A percentile compares a stretch with the other conserved stretches of the same genome.
These are phyloP conservation scores for Panus rudis DNA, from an alignment of 768 basidiomycete species.

Conservation along the genomic window DNA sequence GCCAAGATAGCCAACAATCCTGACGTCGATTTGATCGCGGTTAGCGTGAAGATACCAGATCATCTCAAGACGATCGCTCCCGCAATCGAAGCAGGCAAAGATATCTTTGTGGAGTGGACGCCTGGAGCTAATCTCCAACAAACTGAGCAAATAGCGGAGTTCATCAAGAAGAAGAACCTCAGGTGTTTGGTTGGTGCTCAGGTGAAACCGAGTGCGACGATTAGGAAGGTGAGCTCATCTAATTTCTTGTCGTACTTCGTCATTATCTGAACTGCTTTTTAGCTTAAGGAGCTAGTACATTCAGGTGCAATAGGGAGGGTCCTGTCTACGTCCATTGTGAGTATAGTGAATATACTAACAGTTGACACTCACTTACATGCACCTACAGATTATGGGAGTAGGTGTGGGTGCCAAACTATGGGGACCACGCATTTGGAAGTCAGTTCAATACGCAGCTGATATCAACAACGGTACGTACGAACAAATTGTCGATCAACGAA, in stretches of 20 bases:
- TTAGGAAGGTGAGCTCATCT: constrained; percentile 24
- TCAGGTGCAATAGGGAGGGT: neutral
- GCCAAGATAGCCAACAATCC: constrained; percentile 24
- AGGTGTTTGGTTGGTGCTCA: constrained; percentile 31
- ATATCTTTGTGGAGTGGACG: constrained; percentile 36
- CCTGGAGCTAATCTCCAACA: constrained; percentile 25
- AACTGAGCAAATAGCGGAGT: constrained; percentile 28
- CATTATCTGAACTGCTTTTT: constrained; percentile 10
- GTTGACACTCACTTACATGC: neutral
- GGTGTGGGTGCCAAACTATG: constrained; percentile 1
- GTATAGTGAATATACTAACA: neutral
- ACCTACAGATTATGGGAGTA: neutral
- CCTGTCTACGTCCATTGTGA: neutral
- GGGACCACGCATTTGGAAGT: constrained; percentile 4
- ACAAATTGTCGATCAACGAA: too few species aligned
- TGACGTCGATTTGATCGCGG: constrained; percentile 30
- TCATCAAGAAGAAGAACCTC: constrained; percentile 24
- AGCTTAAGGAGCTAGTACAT: constrained; percentile 2
- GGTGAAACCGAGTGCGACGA: constrained; percentile 20
- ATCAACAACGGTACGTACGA: constrained; percentile 4
- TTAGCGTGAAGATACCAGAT: constrained; percentile 25
- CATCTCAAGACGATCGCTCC: constrained; percentile 27
- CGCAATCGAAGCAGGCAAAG: constrained; percentile 30
- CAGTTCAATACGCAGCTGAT: neutral
- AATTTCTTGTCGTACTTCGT: neutral